Evolutionary conservation across 352 stramenopile species (phyloP).

Genomic region (Phytophthora aleatoria): DNA sequence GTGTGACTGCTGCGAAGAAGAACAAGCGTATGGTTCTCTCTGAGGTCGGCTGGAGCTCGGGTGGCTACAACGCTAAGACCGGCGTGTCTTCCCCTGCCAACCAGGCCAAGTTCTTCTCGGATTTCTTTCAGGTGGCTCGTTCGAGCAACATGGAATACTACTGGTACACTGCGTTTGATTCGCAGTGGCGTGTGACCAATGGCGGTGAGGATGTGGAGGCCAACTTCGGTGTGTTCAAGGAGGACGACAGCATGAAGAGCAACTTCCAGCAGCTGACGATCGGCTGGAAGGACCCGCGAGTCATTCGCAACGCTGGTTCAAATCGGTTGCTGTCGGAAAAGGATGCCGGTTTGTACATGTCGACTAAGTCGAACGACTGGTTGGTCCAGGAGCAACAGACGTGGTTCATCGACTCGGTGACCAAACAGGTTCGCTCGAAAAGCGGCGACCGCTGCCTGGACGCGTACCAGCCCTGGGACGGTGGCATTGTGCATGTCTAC

Average conservation of each 20-base stretch:
- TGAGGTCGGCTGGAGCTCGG: constrained; percentile 73
- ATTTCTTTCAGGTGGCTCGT: constrained; percentile 67
- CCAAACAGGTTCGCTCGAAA: constrained; percentile 62
- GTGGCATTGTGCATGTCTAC: constrained; percentile 62
- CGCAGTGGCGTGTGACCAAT: constrained; percentile 55
- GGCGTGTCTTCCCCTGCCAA: constrained; percentile 51
- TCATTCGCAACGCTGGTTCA: constrained; percentile 35
- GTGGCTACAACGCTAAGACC: constrained; percentile 31
- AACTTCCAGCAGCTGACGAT: constrained; percentile 59
- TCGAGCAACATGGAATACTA: constrained; percentile 66
- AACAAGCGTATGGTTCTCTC: constrained; percentile 65
- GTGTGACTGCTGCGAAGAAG: constrained; percentile 43
- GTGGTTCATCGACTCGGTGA: constrained; percentile 66
- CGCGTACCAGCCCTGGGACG: constrained; percentile 53
- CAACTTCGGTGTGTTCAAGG: constrained; percentile 68
- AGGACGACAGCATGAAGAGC: constrained; percentile 58
- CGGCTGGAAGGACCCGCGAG: constrained; percentile 30
- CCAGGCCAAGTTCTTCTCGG: constrained; percentile 68
- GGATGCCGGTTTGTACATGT: constrained; percentile 43
- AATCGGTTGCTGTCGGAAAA: constrained; percentile 42
- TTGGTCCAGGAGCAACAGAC: constrained; percentile 58
- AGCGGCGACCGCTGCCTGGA: constrained; percentile 69
- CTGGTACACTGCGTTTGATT: constrained; percentile 78
- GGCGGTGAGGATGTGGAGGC: constrained; percentile 57
- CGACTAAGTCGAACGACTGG: constrained; percentile 45